Evolutionary conservation across 768 basidiomycete genomes (phyloP).

Genomic region (Kwoniella newhampshirensis): DNA sequence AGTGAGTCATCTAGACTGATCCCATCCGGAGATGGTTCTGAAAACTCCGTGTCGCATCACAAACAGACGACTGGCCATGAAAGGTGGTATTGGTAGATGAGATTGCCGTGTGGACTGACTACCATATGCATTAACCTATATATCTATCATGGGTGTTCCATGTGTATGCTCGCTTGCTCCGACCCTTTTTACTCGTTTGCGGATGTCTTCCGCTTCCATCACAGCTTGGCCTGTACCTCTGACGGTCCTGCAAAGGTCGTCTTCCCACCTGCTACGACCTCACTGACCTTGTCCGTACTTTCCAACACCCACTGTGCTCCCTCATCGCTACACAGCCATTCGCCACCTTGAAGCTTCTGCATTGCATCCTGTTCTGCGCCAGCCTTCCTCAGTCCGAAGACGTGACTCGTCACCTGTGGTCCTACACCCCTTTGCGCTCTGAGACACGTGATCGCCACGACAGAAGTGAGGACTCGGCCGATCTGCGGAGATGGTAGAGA

Average conservation of each 20-base stretch:
- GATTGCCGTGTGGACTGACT: too few relatives aligned
- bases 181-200: too few relatives aligned
- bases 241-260: conserved; percentile 29
- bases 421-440: conserved; percentile 81
- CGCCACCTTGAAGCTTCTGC: conserved; percentile 56
- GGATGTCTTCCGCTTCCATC: too few relatives aligned
- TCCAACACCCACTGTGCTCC: conserved; percentile 86
- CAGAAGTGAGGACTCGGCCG: conserved; percentile 77
- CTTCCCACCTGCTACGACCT: conserved; percentile 62
- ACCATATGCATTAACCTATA: too few relatives aligned
- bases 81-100: too few relatives aligned
- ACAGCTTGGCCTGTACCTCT: not conserved
- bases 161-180: too few relatives aligned
- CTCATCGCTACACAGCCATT: conserved; percentile 78
- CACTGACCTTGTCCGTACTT: conserved; percentile 75
- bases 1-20: too few relatives aligned
- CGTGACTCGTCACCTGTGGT: conserved; percentile 83
- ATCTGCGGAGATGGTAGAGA: conserved; percentile 48
- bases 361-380: conserved; percentile 59
- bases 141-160: too few relatives aligned
- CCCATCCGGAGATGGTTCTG: too few relatives aligned
- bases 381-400: conserved; percentile 82
- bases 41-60: too few relatives aligned
- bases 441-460: conserved; percentile 79
- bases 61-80: too few relatives aligned